phyloP scores from a whole-genome alignment of 306 rosid genomes.

The Alnus glutinosa region DNA sequence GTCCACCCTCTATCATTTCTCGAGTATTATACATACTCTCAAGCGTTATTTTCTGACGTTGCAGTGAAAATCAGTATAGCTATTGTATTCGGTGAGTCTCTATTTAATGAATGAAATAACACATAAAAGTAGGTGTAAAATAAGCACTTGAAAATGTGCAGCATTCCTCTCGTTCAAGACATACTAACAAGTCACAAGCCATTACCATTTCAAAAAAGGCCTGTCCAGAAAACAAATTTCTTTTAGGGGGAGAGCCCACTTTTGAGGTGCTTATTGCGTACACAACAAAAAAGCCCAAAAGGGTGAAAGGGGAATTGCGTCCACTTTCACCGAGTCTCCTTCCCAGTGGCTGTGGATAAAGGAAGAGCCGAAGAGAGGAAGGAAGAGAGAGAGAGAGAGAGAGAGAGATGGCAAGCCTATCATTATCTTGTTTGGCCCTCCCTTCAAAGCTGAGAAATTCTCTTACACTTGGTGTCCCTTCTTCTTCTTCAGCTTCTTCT shows the following conservation, averaged over 20 bases:
- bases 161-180: too few relatives aligned
- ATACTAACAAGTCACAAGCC: too few relatives aligned
- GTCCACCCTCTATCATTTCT: too few relatives aligned
- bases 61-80: too few relatives aligned
- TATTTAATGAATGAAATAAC: too few relatives aligned
- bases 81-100: too few relatives aligned
- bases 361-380: background rate
- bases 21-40: too few relatives aligned
- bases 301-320: background rate
- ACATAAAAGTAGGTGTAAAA: too few relatives aligned
- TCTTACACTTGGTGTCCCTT: conserved; percentile 48
- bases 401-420: conserved; percentile 57
- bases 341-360: conserved; percentile 21
- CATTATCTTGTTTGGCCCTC: conserved; percentile 65
- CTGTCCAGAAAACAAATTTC: background rate
- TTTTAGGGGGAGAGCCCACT: background rate
- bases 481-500: conserved; percentile 19
- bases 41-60: too few relatives aligned
- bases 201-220: background rate
- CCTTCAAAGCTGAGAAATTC: conserved; percentile 55
- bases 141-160: too few relatives aligned
- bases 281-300: too few relatives aligned
- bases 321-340: background rate
- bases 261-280: too few relatives aligned
- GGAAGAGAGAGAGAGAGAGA: background rate